A percentile compares a stretch with the other conserved stretches of the same genome.
Evolutionary conservation across 2,329 filamentous ascomycete species (phyloP).

Genomic region (Neofusicoccum laricinum): DNA sequence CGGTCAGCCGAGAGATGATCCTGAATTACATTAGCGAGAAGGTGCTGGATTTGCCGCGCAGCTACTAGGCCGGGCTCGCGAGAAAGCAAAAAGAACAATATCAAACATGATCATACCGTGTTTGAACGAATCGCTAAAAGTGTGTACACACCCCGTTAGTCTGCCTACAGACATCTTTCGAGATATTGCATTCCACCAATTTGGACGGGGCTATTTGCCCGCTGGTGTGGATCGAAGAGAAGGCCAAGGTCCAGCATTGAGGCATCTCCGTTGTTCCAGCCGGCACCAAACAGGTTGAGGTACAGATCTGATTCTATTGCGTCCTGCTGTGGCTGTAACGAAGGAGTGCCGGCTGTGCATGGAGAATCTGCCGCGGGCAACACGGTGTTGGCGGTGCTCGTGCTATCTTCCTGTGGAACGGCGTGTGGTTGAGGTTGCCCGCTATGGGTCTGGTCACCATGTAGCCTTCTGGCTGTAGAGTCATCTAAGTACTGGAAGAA

Average conservation of each 20-base stretch:
- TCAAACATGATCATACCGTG: background rate
- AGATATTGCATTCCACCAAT: background rate
- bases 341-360: background rate
- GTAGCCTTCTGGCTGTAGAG: constrained; percentile 41
- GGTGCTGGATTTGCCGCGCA: constrained; percentile 63
- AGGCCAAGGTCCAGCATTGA: background rate
- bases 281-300: background rate
- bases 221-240: background rate
- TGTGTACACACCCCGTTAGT: too few relatives aligned
- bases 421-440: background rate
- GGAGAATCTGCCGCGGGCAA: background rate
- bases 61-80: constrained; percentile 49
- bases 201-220: background rate
- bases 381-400: too few relatives aligned
- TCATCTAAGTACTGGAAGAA: constrained; percentile 50
- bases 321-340: background rate
- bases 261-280: background rate
- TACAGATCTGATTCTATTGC: background rate
- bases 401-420: too few relatives aligned
- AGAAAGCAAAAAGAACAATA: background rate
- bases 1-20: constrained; percentile 68
- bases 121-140: too few relatives aligned
- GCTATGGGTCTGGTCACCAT: background rate
- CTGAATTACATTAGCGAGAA: constrained; percentile 70
- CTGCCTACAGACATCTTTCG: background rate